A percentile compares a stretch with the other conserved stretches of the same genome.
These are phyloP conservation scores for Fusarium hainanense DNA, from an alignment of 2,329 filamentous ascomycete genomes.

Conservation along the genomic window DNA sequence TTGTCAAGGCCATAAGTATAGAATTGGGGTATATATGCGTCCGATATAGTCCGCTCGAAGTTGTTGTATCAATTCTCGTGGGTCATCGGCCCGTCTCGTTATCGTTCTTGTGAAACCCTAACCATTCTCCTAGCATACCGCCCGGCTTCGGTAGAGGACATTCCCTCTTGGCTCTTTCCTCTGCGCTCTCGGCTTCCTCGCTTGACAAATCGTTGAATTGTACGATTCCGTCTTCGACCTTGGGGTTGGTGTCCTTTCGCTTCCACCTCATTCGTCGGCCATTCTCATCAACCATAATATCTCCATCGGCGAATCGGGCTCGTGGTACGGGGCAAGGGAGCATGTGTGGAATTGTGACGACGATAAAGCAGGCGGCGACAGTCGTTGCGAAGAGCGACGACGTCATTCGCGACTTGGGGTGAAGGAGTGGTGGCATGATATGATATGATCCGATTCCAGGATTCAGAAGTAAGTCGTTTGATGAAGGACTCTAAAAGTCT, in stretches of 20 bases:
- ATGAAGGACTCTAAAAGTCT: constrained; percentile 42
- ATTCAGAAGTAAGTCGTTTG: constrained; percentile 18
- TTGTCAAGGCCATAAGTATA: not conserved
- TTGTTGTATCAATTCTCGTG: constrained; percentile 14
- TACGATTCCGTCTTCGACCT: constrained; percentile 60
- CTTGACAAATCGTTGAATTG: constrained; percentile 58
- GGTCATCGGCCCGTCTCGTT: constrained; percentile 43
- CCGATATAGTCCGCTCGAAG: not conserved
- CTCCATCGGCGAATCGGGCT: constrained; percentile 78
- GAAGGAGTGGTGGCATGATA: constrained; percentile 89
- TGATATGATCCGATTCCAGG: constrained; percentile 53
- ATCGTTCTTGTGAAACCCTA: constrained; percentile 70
- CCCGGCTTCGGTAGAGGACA: constrained; percentile 94
- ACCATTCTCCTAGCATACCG: constrained; percentile 78
- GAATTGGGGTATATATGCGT: not conserved
- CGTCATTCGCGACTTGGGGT: constrained; percentile 93
- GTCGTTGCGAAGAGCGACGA: constrained; percentile 96
- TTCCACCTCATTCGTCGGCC: constrained; percentile 59
- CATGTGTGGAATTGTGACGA: constrained; percentile 89
- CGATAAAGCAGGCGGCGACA: constrained; percentile 87
- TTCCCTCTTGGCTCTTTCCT: constrained; percentile 69
- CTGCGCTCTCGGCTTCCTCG: constrained; percentile 49
- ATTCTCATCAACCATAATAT: constrained; percentile 59
- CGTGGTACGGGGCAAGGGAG: constrained; percentile 90
- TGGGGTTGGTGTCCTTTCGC: constrained; percentile 51